A percentile compares a stretch with the other conserved stretches of the same genome.
Evolutionary conservation across 1,284 basidiomycete genomes (phyloP).

Genomic region (Trichosporon asahii): DNA sequence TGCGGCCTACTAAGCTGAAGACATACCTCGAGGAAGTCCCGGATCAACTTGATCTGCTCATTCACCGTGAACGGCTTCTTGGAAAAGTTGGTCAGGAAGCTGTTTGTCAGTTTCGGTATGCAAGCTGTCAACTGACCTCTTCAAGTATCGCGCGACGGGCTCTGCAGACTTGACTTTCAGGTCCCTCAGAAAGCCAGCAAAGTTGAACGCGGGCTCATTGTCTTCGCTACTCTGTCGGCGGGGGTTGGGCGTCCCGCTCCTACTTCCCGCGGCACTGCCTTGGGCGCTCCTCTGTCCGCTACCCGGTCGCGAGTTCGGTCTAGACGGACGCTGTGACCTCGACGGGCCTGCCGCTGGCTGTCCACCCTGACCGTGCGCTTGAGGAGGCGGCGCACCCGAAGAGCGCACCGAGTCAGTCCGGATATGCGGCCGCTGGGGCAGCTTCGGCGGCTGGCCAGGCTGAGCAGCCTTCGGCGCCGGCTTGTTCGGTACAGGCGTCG

Average conservation of each 20-base stretch:
- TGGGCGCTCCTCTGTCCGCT: neutral
- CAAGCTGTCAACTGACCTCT: slow-evolving; percentile 61
- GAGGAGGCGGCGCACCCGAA: neutral
- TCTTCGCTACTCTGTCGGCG: neutral
- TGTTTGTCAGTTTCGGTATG: slow-evolving; percentile 51
- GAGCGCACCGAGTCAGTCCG: neutral
- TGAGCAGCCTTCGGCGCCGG: too few species aligned
- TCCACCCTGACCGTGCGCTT: neutral
- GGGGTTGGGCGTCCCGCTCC: neutral
- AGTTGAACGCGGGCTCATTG: slow-evolving; percentile 47
- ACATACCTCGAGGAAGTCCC: slow-evolving; percentile 80
- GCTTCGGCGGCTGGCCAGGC: neutral
- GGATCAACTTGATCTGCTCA: slow-evolving; percentile 89
- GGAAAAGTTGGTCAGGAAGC: slow-evolving; percentile 84
- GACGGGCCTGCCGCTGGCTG: neutral
- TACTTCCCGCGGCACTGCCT: neutral
- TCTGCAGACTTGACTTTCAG: slow-evolving; percentile 80
- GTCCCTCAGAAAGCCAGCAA: slow-evolving; percentile 72
- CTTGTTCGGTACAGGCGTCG: neutral
- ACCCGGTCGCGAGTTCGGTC: neutral
- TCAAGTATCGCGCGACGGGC: slow-evolving; percentile 82
- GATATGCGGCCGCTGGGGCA: neutral
- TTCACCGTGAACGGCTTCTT: slow-evolving; percentile 82
- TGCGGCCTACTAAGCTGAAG: too few species aligned
- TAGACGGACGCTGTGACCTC: neutral